A percentile compares a stretch with the other conserved stretches of the same genome.
These are phyloP conservation scores for Crithidia bombi DNA, from an alignment of 208 protist genomes.

Conservation along the genomic window DNA sequence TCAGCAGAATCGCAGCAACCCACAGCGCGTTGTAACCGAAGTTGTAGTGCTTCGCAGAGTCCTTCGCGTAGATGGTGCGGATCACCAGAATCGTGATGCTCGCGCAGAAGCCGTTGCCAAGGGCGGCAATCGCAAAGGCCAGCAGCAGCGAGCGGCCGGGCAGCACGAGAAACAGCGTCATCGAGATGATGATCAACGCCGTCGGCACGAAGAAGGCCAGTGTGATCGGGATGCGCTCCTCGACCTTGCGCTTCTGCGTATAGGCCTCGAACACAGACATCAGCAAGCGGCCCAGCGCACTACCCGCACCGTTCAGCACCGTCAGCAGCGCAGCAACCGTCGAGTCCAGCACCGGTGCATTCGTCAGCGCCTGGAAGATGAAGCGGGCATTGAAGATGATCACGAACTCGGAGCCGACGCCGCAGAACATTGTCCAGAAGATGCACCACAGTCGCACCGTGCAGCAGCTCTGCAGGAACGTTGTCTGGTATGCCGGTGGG, in stretches of 20 bases:
- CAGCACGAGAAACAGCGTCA: constrained; percentile 55
- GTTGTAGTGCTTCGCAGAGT: constrained; percentile 79
- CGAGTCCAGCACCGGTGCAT: constrained; percentile 20
- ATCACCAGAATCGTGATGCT: constrained; percentile 52
- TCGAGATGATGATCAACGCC: constrained; percentile 43
- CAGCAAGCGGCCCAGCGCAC: constrained; percentile 56
- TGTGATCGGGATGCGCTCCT: constrained; percentile 74
- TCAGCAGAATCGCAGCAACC: constrained; percentile 52
- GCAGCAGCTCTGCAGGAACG: constrained; percentile 51
- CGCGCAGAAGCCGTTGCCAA: constrained; percentile 70
- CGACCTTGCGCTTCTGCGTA: constrained; percentile 47
- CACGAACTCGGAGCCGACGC: constrained; percentile 54
- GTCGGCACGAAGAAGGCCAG: constrained; percentile 64
- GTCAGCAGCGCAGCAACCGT: constrained; percentile 62
- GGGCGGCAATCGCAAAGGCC: constrained; percentile 43
- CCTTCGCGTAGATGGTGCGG: constrained; percentile 73
- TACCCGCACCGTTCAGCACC: constrained; percentile 65
- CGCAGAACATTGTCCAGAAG: constrained; percentile 62
- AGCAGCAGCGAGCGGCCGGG: constrained; percentile 41
- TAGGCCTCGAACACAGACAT: constrained; percentile 65
- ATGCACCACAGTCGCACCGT: constrained; percentile 58
- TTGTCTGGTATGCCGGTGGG: constrained; percentile 64
- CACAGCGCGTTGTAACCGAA: constrained; percentile 42
- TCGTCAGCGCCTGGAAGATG: constrained; percentile 52
- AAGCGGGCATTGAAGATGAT: constrained; percentile 67